Conservation (phyloP, 1,284 basidiomycete genomes). For the Cystobasidium sp. region DNA sequence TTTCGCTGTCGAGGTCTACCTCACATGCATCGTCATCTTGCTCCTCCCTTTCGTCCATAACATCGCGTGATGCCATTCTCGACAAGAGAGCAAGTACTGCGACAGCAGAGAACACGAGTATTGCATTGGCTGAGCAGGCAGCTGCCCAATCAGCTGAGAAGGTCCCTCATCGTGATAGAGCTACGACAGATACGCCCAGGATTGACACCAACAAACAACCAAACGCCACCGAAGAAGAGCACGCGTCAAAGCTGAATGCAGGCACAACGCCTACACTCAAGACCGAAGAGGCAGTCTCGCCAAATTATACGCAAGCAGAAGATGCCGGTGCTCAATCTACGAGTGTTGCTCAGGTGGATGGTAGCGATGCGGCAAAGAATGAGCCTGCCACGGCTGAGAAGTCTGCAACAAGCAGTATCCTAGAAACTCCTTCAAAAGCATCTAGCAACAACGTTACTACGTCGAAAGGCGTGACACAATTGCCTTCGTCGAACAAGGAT, state of each 20-base stretch:
- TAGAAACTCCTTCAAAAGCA: background rate
- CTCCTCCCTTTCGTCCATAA: slow-evolving; percentile 10
- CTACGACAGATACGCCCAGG: too few species aligned
- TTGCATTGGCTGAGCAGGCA: background rate
- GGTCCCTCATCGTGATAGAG: too few species aligned
- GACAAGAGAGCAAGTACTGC: background rate
- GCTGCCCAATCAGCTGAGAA: background rate
- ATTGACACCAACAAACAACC: too few species aligned
- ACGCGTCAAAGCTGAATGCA: too few species aligned
- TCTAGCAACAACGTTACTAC: too few species aligned
- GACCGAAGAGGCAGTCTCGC: background rate
- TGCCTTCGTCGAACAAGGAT: too few species aligned
- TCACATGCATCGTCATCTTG: background rate
- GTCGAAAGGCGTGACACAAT: too few species aligned
- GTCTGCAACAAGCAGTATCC: background rate
- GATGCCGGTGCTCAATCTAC: background rate
- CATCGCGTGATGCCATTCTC: background rate
- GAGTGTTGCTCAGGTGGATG: background rate
- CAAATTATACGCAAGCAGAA: background rate
- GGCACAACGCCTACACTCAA: too few species aligned
- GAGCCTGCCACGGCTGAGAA: background rate
- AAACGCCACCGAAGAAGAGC: too few species aligned
- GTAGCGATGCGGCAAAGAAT: background rate
- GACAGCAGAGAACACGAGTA: background rate
- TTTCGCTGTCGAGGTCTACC: slow-evolving; percentile 3